phyloP scores from a whole-genome alignment of 2,329 filamentous ascomycete genomes.

The Aspergillus tubingensis region DNA sequence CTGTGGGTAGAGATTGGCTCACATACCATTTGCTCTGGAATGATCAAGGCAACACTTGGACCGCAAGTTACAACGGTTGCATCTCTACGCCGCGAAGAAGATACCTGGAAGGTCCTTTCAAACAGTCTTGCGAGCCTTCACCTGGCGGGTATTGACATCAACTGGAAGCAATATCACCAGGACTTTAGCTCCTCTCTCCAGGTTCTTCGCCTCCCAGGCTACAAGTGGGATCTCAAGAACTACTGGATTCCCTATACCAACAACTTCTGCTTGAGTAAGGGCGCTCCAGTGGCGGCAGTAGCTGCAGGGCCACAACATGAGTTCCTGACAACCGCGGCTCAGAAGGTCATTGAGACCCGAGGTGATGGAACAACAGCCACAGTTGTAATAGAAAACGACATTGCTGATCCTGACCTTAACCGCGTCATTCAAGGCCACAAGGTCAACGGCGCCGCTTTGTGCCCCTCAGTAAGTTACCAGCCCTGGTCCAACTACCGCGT shows the following conservation, averaged over 20 bases:
- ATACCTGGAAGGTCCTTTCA: conserved; percentile 46
- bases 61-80: conserved; percentile 55
- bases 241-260: conserved; percentile 44
- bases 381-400: conserved; percentile 40
- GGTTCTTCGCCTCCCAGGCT: conserved; percentile 40
- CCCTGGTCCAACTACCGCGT: neutral
- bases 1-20: conserved; percentile 68
- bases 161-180: conserved; percentile 48
- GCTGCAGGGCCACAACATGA: conserved; percentile 23
- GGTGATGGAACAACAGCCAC: conserved; percentile 27
- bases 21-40: conserved; percentile 49
- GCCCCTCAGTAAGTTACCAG: conserved; percentile 33
- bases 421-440: conserved; percentile 41
- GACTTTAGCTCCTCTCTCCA: conserved; percentile 37
- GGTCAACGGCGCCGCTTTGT: conserved; percentile 39
- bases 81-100: conserved; percentile 44
- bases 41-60: conserved; percentile 59
- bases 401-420: conserved; percentile 36
- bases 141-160: conserved; percentile 40
- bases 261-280: conserved; percentile 38
- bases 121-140: conserved; percentile 40
- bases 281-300: conserved; percentile 26
- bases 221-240: conserved; percentile 44
- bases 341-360: conserved; percentile 33
- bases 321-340: conserved; percentile 34